phyloP scores from a whole-genome alignment of 208 protist genomes.

The Acanthamoeba triangularis region DNA sequence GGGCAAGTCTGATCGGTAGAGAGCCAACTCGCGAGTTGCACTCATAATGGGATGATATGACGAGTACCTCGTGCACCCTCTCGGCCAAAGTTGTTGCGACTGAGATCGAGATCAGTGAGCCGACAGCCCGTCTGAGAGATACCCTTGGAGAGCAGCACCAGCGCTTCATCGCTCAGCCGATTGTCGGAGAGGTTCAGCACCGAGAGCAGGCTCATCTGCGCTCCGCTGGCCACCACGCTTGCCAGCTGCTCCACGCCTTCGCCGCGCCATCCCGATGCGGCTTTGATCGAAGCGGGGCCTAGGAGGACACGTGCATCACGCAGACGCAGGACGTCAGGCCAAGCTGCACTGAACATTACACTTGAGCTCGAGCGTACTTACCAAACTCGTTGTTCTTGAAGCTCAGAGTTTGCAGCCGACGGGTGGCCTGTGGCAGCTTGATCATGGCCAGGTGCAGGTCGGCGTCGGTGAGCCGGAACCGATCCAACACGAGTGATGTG shows the following conservation, averaged over 20 bases:
- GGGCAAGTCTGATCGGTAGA: neutral
- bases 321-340: neutral
- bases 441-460: conserved; percentile 56
- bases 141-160: conserved; percentile 63
- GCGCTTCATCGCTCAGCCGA: conserved; percentile 44
- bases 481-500: neutral
- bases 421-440: conserved; percentile 1
- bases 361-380: neutral
- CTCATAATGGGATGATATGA: neutral
- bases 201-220: neutral
- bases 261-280: conserved; percentile 7
- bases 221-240: conserved; percentile 11
- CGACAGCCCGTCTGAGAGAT: neutral
- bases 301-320: no score
- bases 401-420: neutral
- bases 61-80: conserved; percentile 17
- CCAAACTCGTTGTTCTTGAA: conserved; percentile 63
- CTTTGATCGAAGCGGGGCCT: neutral
- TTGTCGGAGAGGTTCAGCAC: conserved; percentile 11
- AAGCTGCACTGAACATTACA: neutral
- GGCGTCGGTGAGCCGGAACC: conserved; percentile 42
- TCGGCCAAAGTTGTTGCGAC: conserved; percentile 56
- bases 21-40: no score
- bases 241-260: conserved; percentile 63
- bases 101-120: conserved; percentile 21